A percentile compares a stretch with the other conserved stretches of the same genome.
Conservation (phyloP, 2,329 filamentous ascomycete genomes). For the Epichloe coenophiala region DNA sequence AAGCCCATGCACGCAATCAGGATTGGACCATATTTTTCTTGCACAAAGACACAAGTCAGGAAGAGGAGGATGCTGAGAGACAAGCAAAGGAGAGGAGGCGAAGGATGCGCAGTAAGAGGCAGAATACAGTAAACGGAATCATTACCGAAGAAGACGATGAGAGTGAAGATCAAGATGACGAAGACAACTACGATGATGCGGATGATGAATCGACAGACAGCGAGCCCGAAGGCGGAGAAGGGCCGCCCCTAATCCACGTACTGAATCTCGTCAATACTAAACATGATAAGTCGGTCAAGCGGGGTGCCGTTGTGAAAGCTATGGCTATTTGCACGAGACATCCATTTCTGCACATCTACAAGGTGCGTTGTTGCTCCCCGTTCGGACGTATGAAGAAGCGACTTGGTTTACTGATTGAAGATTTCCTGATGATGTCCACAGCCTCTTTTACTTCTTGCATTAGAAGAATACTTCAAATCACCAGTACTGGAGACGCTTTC, state of each 20-base stretch:
- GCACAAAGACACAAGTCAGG: constrained; percentile 81
- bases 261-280: constrained; percentile 97
- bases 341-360: constrained; percentile 97
- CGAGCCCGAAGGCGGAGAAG: constrained; percentile 61
- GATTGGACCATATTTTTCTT: constrained; percentile 99
- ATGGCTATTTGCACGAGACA: constrained; percentile 99
- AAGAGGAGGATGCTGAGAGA: constrained; percentile 64
- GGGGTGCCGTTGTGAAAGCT: constrained; percentile 89
- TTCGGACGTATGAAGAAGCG: not conserved
- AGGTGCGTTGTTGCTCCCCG: constrained; percentile 38
- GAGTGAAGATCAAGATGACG: constrained; percentile 33
- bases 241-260: constrained; percentile 89
- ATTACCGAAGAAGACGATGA: constrained; percentile 30
- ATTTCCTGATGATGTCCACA: constrained; percentile 18
- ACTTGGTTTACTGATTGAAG: not conserved
- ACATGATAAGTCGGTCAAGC: constrained; percentile 82
- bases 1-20: constrained; percentile 85
- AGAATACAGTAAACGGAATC: constrained; percentile 36
- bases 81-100: constrained; percentile 40
- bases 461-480: constrained; percentile 94
- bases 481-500: constrained; percentile 80
- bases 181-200: constrained; percentile 36
- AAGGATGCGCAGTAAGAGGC: constrained; percentile 36
- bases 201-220: constrained; percentile 42
- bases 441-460: constrained; percentile 76